These are phyloP conservation scores for Solanum rostratum DNA, from an alignment of 257 asterid genomes.

Conservation along the genomic window DNA sequence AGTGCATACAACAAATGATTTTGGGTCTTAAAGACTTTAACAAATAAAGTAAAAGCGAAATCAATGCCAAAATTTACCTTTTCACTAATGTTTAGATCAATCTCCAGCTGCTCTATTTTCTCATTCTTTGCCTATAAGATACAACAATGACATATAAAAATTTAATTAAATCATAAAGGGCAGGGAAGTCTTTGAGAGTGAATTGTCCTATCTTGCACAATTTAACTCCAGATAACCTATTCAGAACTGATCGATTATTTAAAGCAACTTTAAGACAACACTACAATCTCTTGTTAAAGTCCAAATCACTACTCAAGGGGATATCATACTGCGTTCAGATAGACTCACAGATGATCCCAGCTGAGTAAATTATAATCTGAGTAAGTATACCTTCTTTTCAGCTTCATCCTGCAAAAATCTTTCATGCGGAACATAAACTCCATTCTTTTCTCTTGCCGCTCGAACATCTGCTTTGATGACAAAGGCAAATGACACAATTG, in stretches of 20 bases:
- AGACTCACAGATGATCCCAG: neutral
- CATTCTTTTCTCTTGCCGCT: constrained; percentile 87
- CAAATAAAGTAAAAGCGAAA: neutral
- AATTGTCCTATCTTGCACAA: neutral
- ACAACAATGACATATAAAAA: neutral
- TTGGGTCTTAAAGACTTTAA: neutral
- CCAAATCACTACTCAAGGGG: neutral
- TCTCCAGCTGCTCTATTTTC: constrained; percentile 69
- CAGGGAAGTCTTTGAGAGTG: neutral
- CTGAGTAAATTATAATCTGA: neutral
- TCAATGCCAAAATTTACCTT: constrained; percentile 30
- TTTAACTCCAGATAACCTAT: neutral
- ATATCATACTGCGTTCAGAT: neutral
- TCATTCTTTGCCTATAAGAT: constrained; percentile 57
- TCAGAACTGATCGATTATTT: neutral
- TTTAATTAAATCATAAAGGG: neutral
- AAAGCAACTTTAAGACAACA: neutral
- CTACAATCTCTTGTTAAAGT: neutral
- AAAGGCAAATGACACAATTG: neutral
- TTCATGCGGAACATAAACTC: constrained; percentile 79
- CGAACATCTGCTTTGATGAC: constrained; percentile 45
- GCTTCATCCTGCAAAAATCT: constrained; percentile 74
- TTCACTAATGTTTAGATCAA: constrained; percentile 37
- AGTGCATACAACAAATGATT: neutral
- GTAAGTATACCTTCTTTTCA: constrained; percentile 53